A percentile compares a stretch with the other conserved stretches of the same genome.
Conservation (phyloP, 768 basidiomycete species). For the Lactarius quietus region DNA sequence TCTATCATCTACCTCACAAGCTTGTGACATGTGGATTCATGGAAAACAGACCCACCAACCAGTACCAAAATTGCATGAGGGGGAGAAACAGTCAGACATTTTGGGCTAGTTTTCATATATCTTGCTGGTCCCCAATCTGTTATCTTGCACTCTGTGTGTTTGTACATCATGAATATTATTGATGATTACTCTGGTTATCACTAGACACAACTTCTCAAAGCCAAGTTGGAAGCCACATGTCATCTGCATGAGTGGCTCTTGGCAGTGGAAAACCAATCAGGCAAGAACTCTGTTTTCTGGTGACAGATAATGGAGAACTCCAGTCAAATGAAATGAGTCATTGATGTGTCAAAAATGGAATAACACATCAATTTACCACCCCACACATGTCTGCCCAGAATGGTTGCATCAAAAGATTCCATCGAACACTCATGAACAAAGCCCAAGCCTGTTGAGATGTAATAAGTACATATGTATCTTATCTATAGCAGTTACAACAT, state of each 20-base stretch:
- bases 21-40: not conserved
- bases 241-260: not conserved
- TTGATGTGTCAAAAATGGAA: not conserved
- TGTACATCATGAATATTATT: not conserved
- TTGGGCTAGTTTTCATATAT: not conserved
- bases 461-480: too few species aligned
- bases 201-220: not conserved
- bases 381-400: conserved; percentile 10
- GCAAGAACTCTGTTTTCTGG: not conserved
- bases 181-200: not conserved
- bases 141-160: not conserved
- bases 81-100: not conserved
- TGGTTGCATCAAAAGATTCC: not conserved
- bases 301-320: conserved; percentile 4
- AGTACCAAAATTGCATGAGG: not conserved
- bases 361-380: not conserved
- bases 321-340: not conserved
- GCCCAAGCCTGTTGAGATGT: too few species aligned
- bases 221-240: too few species aligned
- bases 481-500: too few species aligned
- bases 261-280: not conserved
- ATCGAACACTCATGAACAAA: not conserved
- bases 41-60: not conserved
- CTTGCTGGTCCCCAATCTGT: not conserved
- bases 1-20: not conserved